These are phyloP conservation scores for Ichthyophthirius multifiliis DNA, from an alignment of 169 alveolate species.

Conservation along the genomic window DNA sequence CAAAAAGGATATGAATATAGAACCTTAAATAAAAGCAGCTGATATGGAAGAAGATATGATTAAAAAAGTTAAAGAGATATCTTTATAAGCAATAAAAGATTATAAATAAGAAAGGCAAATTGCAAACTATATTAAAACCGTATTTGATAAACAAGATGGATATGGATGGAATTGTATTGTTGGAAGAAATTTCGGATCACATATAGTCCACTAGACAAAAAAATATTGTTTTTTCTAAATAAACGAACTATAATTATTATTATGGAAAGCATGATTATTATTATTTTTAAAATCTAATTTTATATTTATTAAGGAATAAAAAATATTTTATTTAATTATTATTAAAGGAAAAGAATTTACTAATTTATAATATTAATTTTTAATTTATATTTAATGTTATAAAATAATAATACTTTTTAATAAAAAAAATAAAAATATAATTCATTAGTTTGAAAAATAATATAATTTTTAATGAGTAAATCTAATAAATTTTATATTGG, in stretches of 20 bases:
- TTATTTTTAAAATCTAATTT: too few relatives aligned
- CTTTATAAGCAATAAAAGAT: conserved; percentile 22
- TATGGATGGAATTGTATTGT: conserved; percentile 51
- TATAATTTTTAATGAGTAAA: too few relatives aligned
- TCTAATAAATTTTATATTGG: too few relatives aligned
- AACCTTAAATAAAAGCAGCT: conserved; percentile 27
- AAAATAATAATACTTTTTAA: too few relatives aligned
- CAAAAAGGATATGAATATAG: conserved; percentile 17
- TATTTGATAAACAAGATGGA: conserved; percentile 26
- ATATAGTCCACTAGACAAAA: conserved; percentile 39
- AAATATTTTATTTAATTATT: too few relatives aligned
- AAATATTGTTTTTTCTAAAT: conserved; percentile 28
- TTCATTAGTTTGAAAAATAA: too few relatives aligned
- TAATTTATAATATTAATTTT: too few relatives aligned
- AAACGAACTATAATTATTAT: conserved; percentile 20
- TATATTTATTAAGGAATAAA: too few relatives aligned
- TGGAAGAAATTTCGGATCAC: conserved; percentile 45
- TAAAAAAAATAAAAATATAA: too few relatives aligned
- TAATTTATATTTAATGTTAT: too few relatives aligned
- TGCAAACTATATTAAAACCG: conserved; percentile 28
- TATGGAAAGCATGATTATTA: conserved; percentile 58
- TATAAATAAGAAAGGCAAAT: conserved; percentile 26
- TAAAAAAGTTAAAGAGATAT: conserved; percentile 23
- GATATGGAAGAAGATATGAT: conserved; percentile 41
- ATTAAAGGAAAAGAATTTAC: too few relatives aligned